A percentile compares a stretch with the other conserved stretches of the same genome.
phyloP scores from a whole-genome alignment of 805 yeast species.

The Metschnikowia kunwiensis region DNA sequence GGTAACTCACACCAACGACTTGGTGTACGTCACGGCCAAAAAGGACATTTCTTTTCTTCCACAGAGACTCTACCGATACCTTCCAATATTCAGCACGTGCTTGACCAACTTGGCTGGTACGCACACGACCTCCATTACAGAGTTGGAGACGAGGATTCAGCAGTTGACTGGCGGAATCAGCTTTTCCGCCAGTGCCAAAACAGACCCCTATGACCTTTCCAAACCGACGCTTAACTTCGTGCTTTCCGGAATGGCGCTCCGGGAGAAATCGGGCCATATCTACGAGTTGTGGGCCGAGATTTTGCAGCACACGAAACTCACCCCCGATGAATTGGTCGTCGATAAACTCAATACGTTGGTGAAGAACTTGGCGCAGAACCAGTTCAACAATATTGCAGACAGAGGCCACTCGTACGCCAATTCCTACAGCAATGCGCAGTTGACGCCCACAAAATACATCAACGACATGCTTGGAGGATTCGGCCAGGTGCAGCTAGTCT shows the following conservation, averaged over 20 bases:
- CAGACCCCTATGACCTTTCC: constrained; percentile 50
- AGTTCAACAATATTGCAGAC: constrained; percentile 76
- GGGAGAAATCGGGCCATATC: constrained; percentile 57
- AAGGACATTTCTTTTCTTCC: constrained; percentile 63
- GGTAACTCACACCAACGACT: constrained; percentile 72
- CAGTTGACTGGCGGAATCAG: constrained; percentile 81
- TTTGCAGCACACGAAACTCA: constrained; percentile 65
- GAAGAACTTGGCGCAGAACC: constrained; percentile 71
- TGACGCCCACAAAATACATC: constrained; percentile 59
- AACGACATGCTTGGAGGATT: constrained; percentile 71
- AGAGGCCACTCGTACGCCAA: constrained; percentile 85
- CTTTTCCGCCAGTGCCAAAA: constrained; percentile 54
- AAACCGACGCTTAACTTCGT: constrained; percentile 53
- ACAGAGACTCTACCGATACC: constrained; percentile 55
- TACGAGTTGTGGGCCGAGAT: constrained; percentile 67
- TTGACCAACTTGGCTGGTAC: constrained; percentile 87
- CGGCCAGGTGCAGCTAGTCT: constrained; percentile 68
- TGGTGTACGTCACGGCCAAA: constrained; percentile 71
- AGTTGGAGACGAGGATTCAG: constrained; percentile 81
- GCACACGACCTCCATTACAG: constrained; percentile 60
- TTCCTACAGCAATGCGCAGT: constrained; percentile 58
- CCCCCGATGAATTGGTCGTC: constrained; percentile 41
- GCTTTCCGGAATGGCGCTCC: constrained; percentile 67
- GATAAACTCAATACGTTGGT: constrained; percentile 73
- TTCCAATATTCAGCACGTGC: constrained; percentile 77